Evolutionary conservation across 371 early-diverging fungal species (phyloP), one percentile per base, ranked within the genome.

Genomic region (Mucor irregularis): DNA sequence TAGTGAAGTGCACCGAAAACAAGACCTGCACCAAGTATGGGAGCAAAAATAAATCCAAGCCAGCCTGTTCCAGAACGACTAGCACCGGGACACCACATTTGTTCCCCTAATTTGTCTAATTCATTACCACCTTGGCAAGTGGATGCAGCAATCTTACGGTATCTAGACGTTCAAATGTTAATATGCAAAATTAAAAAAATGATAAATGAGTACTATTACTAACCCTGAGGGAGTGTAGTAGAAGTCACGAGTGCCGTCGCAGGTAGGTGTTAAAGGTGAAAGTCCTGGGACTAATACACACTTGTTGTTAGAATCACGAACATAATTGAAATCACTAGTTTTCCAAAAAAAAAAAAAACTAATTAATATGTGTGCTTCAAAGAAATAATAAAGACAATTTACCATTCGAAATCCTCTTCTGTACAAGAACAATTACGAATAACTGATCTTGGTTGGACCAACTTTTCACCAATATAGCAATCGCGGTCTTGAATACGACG

Each of bases 331-430:
- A 57, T 90, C 91, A 69, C 90, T 82, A 53, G 21, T 34, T 49
- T 33, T 26, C 25, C 13, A 55, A 43, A 16, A 42, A 45, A 19
- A 39, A 17, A 19, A 29, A 19, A 9, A 39, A 30, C 48, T 8
- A 13, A 5, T 28, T 50, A 17, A 16, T 29, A 19, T 19, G 13
- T 11, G 7, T 26, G 10, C 29, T 21, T 28, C 16, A 16, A 38
- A 40, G 9, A 22, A 19, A 40, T 34, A 9, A 38, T 9, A 19
- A 34, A 16, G 19, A 10, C 10, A n/a, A 13, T 59, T 64, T 70
- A 76, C 80, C 92, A 97, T 74, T 97, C 97, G 72, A 83, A 97
- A 67, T 97, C 98, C 33, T 68, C 74, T 35, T 61, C 73, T 0
- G 88, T 82, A 66, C 98, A 97, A 10, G 78, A 66, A 66, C 98